Evolutionary conservation across 768 basidiomycete species (phyloP).

Genomic region (Suillus lakei): DNA sequence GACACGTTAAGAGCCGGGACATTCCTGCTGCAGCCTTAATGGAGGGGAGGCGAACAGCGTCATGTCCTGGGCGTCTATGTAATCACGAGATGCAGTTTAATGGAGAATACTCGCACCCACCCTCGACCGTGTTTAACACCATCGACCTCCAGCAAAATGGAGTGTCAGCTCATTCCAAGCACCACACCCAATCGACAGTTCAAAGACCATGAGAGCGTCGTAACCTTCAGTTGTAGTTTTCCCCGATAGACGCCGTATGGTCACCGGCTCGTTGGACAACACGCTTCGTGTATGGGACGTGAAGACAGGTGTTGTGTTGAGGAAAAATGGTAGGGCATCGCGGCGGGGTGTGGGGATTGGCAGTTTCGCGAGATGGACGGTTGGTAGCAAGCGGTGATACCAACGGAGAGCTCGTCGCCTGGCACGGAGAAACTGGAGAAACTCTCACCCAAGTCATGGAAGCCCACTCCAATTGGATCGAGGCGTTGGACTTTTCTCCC

Average conservation of each 20-base stretch:
- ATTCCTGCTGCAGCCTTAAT: background rate
- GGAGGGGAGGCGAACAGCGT: background rate
- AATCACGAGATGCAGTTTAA: background rate
- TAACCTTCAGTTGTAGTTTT: background rate
- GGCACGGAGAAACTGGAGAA: background rate
- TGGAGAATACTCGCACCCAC: background rate
- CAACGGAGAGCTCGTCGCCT: background rate
- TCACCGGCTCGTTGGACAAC: background rate
- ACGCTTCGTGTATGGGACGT: background rate
- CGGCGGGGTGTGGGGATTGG: background rate
- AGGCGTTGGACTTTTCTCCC: background rate
- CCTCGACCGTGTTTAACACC: background rate
- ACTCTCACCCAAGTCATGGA: background rate
- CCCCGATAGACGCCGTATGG: background rate
- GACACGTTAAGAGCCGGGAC: too few relatives aligned
- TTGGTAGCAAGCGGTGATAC: background rate
- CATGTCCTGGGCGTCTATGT: background rate
- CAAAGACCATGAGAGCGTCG: background rate
- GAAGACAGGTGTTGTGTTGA: background rate
- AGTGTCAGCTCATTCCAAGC: background rate
- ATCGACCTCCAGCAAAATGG: background rate
- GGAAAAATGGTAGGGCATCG: background rate
- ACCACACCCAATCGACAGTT: background rate
- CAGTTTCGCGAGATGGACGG: background rate
- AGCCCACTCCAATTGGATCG: background rate